Conservation (phyloP, 345 rosid species). For the Psidium friedrichsthalianum region DNA sequence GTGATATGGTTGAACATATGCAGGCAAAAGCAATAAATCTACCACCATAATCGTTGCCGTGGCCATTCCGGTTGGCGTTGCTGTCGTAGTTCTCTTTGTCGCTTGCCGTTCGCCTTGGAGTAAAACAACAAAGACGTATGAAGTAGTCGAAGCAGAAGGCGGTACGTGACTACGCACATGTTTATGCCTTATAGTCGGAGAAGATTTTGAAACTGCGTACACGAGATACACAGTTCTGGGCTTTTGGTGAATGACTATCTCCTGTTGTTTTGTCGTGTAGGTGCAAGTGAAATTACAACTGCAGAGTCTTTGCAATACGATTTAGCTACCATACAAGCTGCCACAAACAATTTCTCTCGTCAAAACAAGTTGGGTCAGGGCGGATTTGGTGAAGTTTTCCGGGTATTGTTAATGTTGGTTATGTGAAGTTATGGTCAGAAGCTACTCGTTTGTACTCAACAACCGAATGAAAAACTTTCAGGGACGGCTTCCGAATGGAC, state of each 20-base stretch:
- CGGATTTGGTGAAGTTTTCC: constrained; percentile 63
- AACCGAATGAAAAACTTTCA: neutral
- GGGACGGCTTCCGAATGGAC: constrained; percentile 30
- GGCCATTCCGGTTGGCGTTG: neutral
- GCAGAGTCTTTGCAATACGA: constrained; percentile 36
- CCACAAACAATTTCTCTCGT: constrained; percentile 39
- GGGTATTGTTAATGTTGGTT: constrained; percentile 15
- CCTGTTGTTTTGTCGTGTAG: constrained; percentile 4
- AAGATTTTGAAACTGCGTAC: neutral
- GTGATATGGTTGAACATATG: neutral
- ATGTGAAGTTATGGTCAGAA: neutral
- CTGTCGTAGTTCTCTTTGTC: neutral
- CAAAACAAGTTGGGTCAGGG: constrained; percentile 58
- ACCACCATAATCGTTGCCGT: neutral
- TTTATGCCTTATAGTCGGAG: neutral
- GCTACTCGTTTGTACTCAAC: neutral
- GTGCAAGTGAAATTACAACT: constrained; percentile 11
- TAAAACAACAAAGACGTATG: neutral
- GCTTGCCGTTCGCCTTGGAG: neutral
- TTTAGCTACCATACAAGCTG: constrained; percentile 23
- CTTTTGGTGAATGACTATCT: neutral
- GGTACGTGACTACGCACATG: neutral
- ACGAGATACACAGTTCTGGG: neutral
- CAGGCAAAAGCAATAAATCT: neutral
- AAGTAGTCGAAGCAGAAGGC: neutral